A percentile compares a stretch with the other conserved stretches of the same genome.
These are phyloP conservation scores for Grammothele lineata DNA, from an alignment of 768 basidiomycete genomes.

Conservation along the genomic window DNA sequence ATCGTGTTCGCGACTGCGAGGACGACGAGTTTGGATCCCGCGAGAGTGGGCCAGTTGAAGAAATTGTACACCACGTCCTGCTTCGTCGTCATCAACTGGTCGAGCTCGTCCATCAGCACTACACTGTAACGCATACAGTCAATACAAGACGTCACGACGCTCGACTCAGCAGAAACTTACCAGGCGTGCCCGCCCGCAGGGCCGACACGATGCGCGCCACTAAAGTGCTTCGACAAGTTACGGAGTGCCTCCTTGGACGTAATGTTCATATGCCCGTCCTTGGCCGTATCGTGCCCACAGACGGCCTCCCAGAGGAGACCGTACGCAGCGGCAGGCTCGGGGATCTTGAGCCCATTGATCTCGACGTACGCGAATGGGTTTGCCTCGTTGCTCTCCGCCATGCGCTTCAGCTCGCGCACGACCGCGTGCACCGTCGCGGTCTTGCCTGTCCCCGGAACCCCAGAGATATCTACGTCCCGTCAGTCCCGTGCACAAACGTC, in stretches of 20 bases:
- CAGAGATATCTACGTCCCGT: slow-evolving; percentile 75
- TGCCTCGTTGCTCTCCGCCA: slow-evolving; percentile 83
- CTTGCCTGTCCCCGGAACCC: slow-evolving; percentile 98
- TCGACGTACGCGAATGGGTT: slow-evolving; percentile 96
- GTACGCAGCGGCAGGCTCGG: slow-evolving; percentile 92
- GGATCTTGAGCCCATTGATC: slow-evolving; percentile 92
- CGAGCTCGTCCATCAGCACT: slow-evolving; percentile 97
- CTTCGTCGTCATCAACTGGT: slow-evolving; percentile 92
- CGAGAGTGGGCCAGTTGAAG: slow-evolving; percentile 97
- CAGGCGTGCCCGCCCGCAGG: slow-evolving; percentile 80
- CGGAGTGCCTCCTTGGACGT: slow-evolving; percentile 81
- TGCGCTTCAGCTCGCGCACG: slow-evolving; percentile 81
- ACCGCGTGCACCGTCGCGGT: slow-evolving; percentile 97
- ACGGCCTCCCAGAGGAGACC: slow-evolving; percentile 89
- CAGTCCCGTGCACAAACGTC: not conserved
- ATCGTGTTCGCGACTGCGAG: slow-evolving; percentile 98
- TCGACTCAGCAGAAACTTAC: slow-evolving; percentile 56
- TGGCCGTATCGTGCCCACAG: slow-evolving; percentile 68
- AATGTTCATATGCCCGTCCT: slow-evolving; percentile 60
- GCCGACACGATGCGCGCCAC: slow-evolving; percentile 54
- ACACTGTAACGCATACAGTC: slow-evolving; percentile 53
- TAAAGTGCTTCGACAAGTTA: slow-evolving; percentile 75
- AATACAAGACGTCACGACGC: too few species aligned
- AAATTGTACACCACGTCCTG: slow-evolving; percentile 99
- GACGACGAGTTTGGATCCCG: slow-evolving; percentile 85